Base-by-base conservation (phyloP, 2,329 filamentous ascomycete species). In the Clarireedia sp. region DNA sequence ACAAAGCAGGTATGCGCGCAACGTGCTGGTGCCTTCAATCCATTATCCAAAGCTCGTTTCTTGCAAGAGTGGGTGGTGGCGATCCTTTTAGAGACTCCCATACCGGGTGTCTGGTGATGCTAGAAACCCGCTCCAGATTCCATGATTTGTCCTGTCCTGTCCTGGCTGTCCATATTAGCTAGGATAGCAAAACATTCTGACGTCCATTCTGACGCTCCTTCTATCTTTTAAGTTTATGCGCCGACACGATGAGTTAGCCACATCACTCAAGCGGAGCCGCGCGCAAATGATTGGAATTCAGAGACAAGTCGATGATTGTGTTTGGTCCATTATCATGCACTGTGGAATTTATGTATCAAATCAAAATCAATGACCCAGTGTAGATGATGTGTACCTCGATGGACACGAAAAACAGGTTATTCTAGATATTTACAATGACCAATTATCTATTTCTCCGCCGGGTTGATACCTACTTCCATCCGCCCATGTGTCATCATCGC, bases 201-300 rank as follows among this genome's bases (percentile, higher is more conserved):
- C n/a, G 10, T 19, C 40, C 16, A 17, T 43, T 43, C 40, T 21
- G 17, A 43, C n/a, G 19, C 10, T 43, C 17, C 21, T 43, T 17
- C 51, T 23, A 14, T 17, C 17, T 12, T 38, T 48, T 40, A 54
- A 38, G 12, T 23, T 21, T 48, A 19, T 48, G 10, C 43, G 26
- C 51, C 44, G 43, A 54, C 43, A 48, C 51, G 40, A 48, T 47
- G 5, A 16, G 36, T 37, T 23, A 14, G 16, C 37, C 19, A 37
- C 17, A 38, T 33, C 24, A n/a, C 24, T 41, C 38, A 51, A 51
- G 49, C 26, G 41, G 38, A 51, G 38, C 49, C 38, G 49, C 38
- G 49, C 40, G 40, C 49, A 51, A 51, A 51, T 43, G 23, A 44
- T 38, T 43, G 38, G 48, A 26, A 17, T 49, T 5, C 47, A 10